A percentile compares a stretch with the other conserved stretches of the same genome.
These are phyloP conservation scores for Vitis hybrid DNA, from an alignment of 177 flowering plant genomes.

Conservation along the genomic window DNA sequence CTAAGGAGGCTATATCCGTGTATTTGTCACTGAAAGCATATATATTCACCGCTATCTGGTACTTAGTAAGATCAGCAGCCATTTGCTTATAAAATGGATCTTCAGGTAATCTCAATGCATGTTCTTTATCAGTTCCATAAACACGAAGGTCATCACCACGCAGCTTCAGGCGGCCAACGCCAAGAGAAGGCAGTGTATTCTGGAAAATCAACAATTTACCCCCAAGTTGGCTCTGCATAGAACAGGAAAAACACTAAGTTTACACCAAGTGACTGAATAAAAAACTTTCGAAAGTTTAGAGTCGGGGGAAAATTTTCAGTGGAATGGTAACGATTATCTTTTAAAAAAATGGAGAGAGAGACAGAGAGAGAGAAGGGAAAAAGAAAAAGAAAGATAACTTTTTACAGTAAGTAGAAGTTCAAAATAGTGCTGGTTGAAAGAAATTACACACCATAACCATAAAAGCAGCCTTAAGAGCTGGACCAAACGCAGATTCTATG, in stretches of 20 bases:
- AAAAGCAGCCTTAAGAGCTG: slow-evolving; percentile 91
- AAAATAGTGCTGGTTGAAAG: background rate
- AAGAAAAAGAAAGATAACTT: background rate
- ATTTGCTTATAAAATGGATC: slow-evolving; percentile 97
- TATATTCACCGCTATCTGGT: slow-evolving; percentile 80
- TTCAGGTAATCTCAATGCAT: slow-evolving; percentile 72
- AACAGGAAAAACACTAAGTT: background rate
- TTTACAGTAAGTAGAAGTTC: background rate
- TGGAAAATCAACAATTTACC: slow-evolving; percentile 92
- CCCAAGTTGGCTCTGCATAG: slow-evolving; percentile 83
- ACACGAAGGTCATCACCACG: slow-evolving; percentile 92
- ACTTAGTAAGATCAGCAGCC: slow-evolving; percentile 95
- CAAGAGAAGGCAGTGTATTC: slow-evolving; percentile 87
- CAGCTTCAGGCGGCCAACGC: slow-evolving; percentile 84
- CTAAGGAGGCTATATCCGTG: slow-evolving; percentile 91
- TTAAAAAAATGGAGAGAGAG: background rate
- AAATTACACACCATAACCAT: slow-evolving; percentile 84
- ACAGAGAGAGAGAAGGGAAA: background rate
- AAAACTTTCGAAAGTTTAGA: too few species aligned
- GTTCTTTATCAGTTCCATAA: slow-evolving; percentile 97
- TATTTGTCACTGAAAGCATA: slow-evolving; percentile 97
- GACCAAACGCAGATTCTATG: slow-evolving; percentile 98
- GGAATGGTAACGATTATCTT: too few species aligned
- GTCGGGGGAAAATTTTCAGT: too few species aligned
- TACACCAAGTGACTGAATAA: too few species aligned